phyloP scores from a whole-genome alignment of 2,329 filamentous ascomycete species.

The Chaetomium olivaceum region DNA sequence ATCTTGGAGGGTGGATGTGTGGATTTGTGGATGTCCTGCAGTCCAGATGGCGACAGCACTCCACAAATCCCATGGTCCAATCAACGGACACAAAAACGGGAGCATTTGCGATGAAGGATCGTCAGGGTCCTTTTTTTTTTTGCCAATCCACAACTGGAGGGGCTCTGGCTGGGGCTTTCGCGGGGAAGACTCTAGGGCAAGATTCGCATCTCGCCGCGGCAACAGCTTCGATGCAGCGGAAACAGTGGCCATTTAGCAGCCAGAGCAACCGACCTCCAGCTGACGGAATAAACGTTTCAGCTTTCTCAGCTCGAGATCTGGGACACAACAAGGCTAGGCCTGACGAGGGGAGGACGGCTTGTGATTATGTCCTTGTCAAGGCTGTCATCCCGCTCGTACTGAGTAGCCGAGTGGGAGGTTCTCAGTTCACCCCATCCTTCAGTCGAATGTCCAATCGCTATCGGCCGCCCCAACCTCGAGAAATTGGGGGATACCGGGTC shows the following conservation, averaged over 20 bases:
- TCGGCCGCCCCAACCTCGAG: not conserved
- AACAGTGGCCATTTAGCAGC: not conserved
- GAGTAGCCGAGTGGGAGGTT: not conserved
- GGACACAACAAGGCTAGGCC: not conserved
- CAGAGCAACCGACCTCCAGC: not conserved
- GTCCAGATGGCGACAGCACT: slow-evolving; percentile 9
- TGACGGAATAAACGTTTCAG: not conserved
- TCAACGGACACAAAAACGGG: not conserved
- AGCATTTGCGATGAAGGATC: slow-evolving; percentile 8
- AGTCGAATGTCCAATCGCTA: not conserved
- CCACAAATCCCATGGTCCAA: slow-evolving; percentile 12
- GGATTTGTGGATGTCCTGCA: not conserved
- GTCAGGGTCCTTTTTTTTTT: slow-evolving; percentile 22
- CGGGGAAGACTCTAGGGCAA: not conserved
- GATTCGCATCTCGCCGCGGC: not conserved
- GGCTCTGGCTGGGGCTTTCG: not conserved
- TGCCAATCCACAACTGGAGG: not conserved
- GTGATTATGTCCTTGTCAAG: not conserved
- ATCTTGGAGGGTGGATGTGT: not conserved
- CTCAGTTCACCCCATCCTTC: not conserved
- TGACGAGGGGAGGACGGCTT: not conserved
- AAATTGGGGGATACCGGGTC: not conserved
- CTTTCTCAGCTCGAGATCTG: not conserved
- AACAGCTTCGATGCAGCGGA: not conserved
- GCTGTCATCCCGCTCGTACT: not conserved